These are phyloP conservation scores for Silene latifolia DNA, from an alignment of 148 eudicot species.

Conservation along the genomic window DNA sequence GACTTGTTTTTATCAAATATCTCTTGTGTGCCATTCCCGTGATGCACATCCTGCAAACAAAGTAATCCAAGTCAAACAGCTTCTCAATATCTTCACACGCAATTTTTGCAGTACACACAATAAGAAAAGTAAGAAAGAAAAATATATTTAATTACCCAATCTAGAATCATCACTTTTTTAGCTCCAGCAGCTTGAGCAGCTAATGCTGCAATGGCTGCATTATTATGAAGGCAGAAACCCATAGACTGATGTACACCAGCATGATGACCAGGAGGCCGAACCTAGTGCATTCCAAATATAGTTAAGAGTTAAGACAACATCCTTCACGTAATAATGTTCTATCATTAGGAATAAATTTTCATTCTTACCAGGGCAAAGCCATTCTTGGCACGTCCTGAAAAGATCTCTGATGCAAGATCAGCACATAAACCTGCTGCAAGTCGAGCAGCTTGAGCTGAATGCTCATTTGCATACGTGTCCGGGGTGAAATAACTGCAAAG, in stretches of 20 bases:
- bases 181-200: conserved; percentile 92
- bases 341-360: conserved; percentile 12
- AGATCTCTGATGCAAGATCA: conserved; percentile 84
- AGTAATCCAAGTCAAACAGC: background rate
- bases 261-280: conserved; percentile 99
- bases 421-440: conserved; percentile 98
- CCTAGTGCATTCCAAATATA: conserved; percentile 38
- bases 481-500: conserved; percentile 85
- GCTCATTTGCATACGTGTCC: conserved; percentile 93
- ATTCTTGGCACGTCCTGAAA: conserved; percentile 70
- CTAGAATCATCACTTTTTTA: conserved; percentile 80
- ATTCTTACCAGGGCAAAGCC: conserved; percentile 92
- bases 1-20: conserved; percentile 78
- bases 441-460: conserved; percentile 90
- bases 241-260: conserved; percentile 87
- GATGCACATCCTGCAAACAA: conserved; percentile 87
- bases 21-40: conserved; percentile 99
- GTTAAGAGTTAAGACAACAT: background rate
- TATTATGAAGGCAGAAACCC: conserved; percentile 99
- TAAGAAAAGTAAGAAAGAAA: background rate
- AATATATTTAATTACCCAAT: conserved; percentile 62
- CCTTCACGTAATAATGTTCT: background rate
- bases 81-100: background rate
- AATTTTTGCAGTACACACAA: conserved; percentile 13
- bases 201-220: conserved; percentile 93